Evolutionary conservation across 2,329 filamentous ascomycete genomes (phyloP), one percentile per base, ranked within the genome.

Genomic region (Ophiostoma montium): DNA sequence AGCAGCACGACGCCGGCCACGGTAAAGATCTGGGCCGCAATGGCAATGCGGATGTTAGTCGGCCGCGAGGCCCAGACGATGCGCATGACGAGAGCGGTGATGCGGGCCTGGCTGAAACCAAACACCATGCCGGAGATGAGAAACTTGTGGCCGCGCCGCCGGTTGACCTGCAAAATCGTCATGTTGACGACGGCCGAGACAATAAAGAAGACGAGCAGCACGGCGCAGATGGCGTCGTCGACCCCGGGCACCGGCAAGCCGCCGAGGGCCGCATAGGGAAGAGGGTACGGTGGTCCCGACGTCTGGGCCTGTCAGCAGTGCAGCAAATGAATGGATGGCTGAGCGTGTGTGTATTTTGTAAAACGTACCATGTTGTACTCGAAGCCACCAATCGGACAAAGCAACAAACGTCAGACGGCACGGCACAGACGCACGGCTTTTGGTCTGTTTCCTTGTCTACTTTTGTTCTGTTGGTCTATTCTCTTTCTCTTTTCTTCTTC

Each of bases 1-100:
- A 94, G 67, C 8, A 94, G 63, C 32, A 94, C 61, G 15, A 88
- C 78, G 38, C 86, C 86, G 0, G 83, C 80, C 41, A 80, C 76
- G 50, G 86, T 76, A 57, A 92, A 80, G 59, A 92, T 75, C 55
- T 71, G 70, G 3, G 84, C 76, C 8, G 81, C 78, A 52, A 79
- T 72, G 57, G 67, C 69, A 50, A 78, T 56, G 49, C 61, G 57
- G 47, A 65, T 52, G 57, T 67, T 62, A 48, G 41, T 54, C 1
- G 69, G 67, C 32, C 64, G 56, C 35, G 63, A 64, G 21, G 72
- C 70, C 74, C 72, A 78, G 49, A 65, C 71, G 55, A 76, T 72
- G 50, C 74, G 70, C 56, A 76, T 62, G 32, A 63, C 58, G 44
- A 77, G 67, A 16, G 76, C 74, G 36, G 63, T 61, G 54, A 70